A percentile compares a stretch with the other conserved stretches of the same genome.
phyloP scores from a whole-genome alignment of 2,329 filamentous ascomycete genomes.

The Aurifilum marmelostoma region DNA sequence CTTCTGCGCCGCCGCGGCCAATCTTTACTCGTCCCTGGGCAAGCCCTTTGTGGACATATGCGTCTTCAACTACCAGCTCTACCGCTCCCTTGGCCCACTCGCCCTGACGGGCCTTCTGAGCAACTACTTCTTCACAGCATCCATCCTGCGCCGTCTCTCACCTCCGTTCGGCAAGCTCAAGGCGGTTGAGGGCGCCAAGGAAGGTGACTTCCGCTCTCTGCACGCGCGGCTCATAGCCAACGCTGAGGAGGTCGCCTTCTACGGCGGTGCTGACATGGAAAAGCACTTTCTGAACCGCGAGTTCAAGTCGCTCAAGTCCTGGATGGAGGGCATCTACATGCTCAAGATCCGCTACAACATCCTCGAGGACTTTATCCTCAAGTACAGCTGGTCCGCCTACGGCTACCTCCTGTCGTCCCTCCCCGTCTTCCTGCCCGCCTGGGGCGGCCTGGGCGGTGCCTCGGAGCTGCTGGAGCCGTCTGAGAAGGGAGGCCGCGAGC shows the following conservation, averaged over 20 bases:
- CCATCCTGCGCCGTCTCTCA: constrained; percentile 82
- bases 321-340: constrained; percentile 99
- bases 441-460: constrained; percentile 81
- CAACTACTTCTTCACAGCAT: constrained; percentile 94
- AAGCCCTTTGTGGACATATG: constrained; percentile 97
- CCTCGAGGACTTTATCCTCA: constrained; percentile 95
- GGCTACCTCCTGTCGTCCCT: constrained; percentile 92
- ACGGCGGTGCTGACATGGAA: constrained; percentile 93
- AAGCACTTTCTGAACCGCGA: constrained; percentile 89
- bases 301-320: constrained; percentile 88
- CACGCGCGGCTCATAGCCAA: constrained; percentile 94
- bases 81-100: constrained; percentile 84
- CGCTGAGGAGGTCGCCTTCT: constrained; percentile 96
- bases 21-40: constrained; percentile 93
- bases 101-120: constrained; percentile 83
- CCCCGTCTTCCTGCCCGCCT: constrained; percentile 90
- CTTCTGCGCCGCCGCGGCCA: constrained; percentile 91
- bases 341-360: constrained; percentile 99
- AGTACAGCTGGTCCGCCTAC: constrained; percentile 98
- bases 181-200: constrained; percentile 90
- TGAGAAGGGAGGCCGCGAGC: constrained; percentile 65
- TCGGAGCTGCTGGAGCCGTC: constrained; percentile 63
- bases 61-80: constrained; percentile 98
- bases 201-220: constrained; percentile 90
- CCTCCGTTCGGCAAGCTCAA: constrained; percentile 97